These are phyloP conservation scores for Zasmidium angulare DNA, from an alignment of 2,329 filamentous ascomycete species.

Conservation along the genomic window DNA sequence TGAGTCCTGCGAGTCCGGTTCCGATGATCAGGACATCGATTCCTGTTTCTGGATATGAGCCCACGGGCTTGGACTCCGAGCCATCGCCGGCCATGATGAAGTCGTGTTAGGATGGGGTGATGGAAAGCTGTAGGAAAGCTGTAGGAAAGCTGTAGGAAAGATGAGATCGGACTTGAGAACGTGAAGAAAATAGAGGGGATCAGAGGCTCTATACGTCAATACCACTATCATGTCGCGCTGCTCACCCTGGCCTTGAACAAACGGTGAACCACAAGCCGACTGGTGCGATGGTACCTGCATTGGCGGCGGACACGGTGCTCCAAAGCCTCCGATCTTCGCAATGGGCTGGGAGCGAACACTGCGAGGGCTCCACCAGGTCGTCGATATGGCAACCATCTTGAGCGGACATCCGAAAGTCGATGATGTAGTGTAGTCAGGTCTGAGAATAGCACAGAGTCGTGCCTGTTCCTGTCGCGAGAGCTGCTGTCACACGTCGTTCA, in stretches of 20 bases:
- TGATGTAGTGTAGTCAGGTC: not conserved
- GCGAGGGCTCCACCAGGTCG: not conserved
- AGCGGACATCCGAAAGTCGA: not conserved
- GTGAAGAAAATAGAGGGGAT: not conserved
- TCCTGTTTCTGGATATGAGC: constrained; percentile 44
- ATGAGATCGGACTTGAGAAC: not conserved
- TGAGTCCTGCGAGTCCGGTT: constrained; percentile 25
- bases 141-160: not conserved
- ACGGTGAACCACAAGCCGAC: not conserved
- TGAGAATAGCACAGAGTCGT: not conserved
- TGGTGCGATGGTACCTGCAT: not conserved
- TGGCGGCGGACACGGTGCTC: not conserved
- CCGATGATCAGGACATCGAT: constrained; percentile 27
- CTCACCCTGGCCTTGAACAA: not conserved
- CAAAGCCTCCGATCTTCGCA: not conserved
- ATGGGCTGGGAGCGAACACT: not conserved
- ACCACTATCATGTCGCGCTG: not conserved
- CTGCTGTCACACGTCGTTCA: not conserved
- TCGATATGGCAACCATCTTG: not conserved
- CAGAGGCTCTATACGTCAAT: not conserved
- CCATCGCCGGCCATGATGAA: constrained; percentile 36
- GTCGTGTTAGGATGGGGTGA: not conserved
- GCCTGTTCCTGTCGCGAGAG: not conserved
- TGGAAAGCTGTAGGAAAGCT: not conserved
- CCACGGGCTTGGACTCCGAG: constrained; percentile 47